Conservation (phyloP, 2,329 filamentous ascomycete genomes). For the Calonectria pseudoturangicola region DNA sequence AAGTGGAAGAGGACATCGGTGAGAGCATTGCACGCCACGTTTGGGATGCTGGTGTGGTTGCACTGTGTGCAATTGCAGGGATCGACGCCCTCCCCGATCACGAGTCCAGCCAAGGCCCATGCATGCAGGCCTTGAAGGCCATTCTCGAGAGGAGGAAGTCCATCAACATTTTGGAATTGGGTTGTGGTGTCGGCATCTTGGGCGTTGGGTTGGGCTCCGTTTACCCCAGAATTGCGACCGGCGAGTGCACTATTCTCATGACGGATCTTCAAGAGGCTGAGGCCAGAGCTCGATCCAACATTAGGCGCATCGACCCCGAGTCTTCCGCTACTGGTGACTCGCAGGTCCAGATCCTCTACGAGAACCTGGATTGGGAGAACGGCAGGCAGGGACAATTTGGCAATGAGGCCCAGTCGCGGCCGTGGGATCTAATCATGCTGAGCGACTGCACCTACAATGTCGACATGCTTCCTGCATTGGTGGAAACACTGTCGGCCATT, state of each 20-base stretch:
- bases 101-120: constrained; percentile 52
- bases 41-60: constrained; percentile 74
- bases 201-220: constrained; percentile 69
- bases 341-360: constrained; percentile 64
- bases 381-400: constrained; percentile 68
- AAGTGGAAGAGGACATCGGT: constrained; percentile 74
- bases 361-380: constrained; percentile 75
- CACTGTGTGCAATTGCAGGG: constrained; percentile 59
- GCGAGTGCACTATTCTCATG: constrained; percentile 65
- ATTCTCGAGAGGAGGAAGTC: constrained; percentile 53
- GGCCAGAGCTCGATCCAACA: constrained; percentile 68
- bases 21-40: constrained; percentile 77
- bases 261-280: constrained; percentile 75
- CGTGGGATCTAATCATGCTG: constrained; percentile 73
- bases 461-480: constrained; percentile 72
- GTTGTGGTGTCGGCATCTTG: constrained; percentile 74
- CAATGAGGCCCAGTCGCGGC: constrained; percentile 58
- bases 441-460: constrained; percentile 79
- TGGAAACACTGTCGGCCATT: constrained; percentile 71
- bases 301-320: constrained; percentile 57
- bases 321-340: constrained; percentile 43
- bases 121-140: constrained; percentile 57
- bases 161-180: constrained; percentile 72
- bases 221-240: constrained; percentile 51
- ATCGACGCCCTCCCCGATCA: constrained; percentile 54